Percentiles rank a stretch among this genome's conserved stretches.
These are phyloP conservation scores for Alternaria brassicae DNA, from an alignment of 2,329 filamentous ascomycete species.

Conservation along the genomic window DNA sequence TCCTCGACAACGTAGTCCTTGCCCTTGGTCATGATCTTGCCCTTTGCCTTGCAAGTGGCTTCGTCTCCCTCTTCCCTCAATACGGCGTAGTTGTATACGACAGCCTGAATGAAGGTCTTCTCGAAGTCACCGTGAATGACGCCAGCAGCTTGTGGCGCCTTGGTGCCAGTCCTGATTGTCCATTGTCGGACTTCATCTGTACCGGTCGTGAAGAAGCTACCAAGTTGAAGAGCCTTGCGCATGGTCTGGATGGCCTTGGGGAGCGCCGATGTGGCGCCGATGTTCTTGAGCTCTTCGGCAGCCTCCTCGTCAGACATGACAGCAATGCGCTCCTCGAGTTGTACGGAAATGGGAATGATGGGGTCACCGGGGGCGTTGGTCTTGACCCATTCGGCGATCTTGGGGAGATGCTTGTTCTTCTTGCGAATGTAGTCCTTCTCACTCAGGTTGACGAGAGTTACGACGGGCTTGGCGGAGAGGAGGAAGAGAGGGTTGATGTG, in stretches of 20 bases:
- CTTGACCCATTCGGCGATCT: slow-evolving; percentile 96
- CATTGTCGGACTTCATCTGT: slow-evolving; percentile 97
- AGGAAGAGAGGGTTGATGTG: slow-evolving; percentile 97
- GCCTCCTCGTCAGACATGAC: slow-evolving; percentile 79
- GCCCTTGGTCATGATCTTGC: slow-evolving; percentile 98
- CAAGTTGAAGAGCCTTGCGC: slow-evolving; percentile 88
- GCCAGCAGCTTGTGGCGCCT: slow-evolving; percentile 96
- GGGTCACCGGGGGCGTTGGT: slow-evolving; percentile 85
- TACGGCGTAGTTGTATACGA: slow-evolving; percentile 87
- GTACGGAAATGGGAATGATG: slow-evolving; percentile 91
- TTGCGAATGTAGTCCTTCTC: slow-evolving; percentile 97
- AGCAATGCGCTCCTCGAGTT: slow-evolving; percentile 90
- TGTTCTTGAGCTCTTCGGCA: slow-evolving; percentile 84
- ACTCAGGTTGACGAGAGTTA: slow-evolving; percentile 95
- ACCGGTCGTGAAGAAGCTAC: slow-evolving; percentile 97
- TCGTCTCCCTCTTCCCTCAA: slow-evolving; percentile 91
- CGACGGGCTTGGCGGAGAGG: slow-evolving; percentile 93
- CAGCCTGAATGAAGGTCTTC: slow-evolving; percentile 97
- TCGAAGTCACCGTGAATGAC: slow-evolving; percentile 99
- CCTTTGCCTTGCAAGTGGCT: slow-evolving; percentile 85
- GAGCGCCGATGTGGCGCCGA: slow-evolving; percentile 85
- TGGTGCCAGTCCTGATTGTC: slow-evolving; percentile 94
- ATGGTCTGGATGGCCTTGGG: slow-evolving; percentile 93
- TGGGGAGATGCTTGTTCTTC: slow-evolving; percentile 98
- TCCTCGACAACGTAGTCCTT: slow-evolving; percentile 94